phyloP scores from a whole-genome alignment of 257 asterid species.

The Cynanchum wilfordii region DNA sequence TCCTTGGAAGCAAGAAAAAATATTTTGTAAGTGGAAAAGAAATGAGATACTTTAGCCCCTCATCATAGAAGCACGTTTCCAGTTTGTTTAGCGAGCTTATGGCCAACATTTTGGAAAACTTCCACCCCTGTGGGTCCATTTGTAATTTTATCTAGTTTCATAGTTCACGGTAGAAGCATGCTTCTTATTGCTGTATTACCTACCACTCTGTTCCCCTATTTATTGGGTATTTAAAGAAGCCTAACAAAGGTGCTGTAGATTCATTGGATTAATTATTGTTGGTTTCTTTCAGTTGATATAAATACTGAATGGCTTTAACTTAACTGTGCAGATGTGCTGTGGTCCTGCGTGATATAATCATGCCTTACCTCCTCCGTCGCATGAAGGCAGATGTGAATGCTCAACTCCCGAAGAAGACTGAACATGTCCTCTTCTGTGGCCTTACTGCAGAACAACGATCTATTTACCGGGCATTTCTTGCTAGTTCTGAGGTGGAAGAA shows the following conservation, averaged over 20 bases:
- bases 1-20: too few species aligned
- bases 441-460: constrained; percentile 85
- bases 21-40: neutral
- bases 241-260: neutral
- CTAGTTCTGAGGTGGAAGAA: constrained; percentile 95
- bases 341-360: constrained; percentile 89
- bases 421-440: constrained; percentile 96
- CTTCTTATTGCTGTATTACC: neutral
- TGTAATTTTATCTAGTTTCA: neutral
- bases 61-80: neutral
- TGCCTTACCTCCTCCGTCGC: constrained; percentile 98
- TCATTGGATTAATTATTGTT: neutral
- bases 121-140: too few species aligned
- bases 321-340: constrained; percentile 78
- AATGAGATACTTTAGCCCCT: neutral
- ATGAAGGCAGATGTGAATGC: constrained; percentile 94
- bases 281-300: constrained; percentile 6
- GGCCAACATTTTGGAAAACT: neutral
- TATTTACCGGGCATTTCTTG: constrained; percentile 90
- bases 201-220: neutral
- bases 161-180: neutral
- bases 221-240: neutral
- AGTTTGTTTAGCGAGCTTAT: neutral
- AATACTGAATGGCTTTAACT: neutral
- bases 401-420: constrained; percentile 89